Conservation (phyloP, 495 filamentous ascomycete genomes). For the Penicillium argentinense region DNA sequence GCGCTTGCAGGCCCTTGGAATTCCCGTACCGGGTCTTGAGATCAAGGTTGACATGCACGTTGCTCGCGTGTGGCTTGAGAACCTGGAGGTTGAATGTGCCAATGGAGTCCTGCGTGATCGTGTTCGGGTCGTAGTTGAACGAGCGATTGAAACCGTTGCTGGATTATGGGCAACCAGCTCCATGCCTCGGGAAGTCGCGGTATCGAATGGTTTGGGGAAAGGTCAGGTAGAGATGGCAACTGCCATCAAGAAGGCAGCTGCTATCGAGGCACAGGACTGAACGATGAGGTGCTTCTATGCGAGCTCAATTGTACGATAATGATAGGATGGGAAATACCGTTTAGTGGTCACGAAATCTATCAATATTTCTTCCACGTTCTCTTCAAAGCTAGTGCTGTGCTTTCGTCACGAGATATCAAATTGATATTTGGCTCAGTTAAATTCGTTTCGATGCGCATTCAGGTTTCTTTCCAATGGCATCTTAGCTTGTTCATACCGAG, state of each 20-base stretch:
- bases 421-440: no score
- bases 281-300: no score
- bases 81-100: constrained; percentile 81
- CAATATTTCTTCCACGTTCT: no score
- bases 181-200: constrained; percentile 16
- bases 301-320: constrained; percentile 27
- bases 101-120: constrained; percentile 73
- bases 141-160: constrained; percentile 87
- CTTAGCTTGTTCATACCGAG: no score
- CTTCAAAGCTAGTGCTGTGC: no score
- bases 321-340: constrained; percentile 7
- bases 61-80: constrained; percentile 88
- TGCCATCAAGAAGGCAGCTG: constrained; percentile 19
- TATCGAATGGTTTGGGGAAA: constrained; percentile 20
- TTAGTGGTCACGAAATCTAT: not conserved
- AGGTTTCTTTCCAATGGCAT: no score
- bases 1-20: constrained; percentile 73
- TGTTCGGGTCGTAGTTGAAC: constrained; percentile 83
- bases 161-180: constrained; percentile 60
- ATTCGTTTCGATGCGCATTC: no score
- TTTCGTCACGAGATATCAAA: no score
- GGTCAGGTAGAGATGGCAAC: constrained; percentile 11
- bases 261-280: constrained; percentile 30
- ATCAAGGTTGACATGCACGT: constrained; percentile 87
- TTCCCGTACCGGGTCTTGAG: constrained; percentile 83